Conservation (phyloP, 2,329 filamentous ascomycete genomes). For the Akanthomyces lecanii region DNA sequence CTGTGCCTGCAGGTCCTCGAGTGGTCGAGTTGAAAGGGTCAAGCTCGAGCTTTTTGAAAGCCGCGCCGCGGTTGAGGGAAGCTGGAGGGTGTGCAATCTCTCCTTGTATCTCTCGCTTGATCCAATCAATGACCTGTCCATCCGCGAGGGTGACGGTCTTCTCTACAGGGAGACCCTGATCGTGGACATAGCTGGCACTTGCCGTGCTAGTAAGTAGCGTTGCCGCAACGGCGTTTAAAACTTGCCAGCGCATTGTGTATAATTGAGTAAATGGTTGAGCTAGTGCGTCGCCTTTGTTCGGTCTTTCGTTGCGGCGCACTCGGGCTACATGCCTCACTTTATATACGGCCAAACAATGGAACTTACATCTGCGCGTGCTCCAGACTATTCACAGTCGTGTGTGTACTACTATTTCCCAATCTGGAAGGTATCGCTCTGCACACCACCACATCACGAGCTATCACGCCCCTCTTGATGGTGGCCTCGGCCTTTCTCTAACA, state of each 20-base stretch:
- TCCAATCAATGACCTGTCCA: slow-evolving; percentile 19
- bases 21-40: slow-evolving; percentile 10
- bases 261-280: neutral
- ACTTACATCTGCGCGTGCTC: too few species aligned
- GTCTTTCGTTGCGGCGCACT: neutral
- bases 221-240: slow-evolving; percentile 2
- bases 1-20: slow-evolving; percentile 16
- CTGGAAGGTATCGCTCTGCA: slow-evolving; percentile 8
- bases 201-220: slow-evolving; percentile 2
- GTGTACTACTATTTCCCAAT: neutral
- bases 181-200: slow-evolving; percentile 9
- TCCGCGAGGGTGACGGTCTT: slow-evolving; percentile 19
- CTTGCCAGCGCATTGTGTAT: slow-evolving; percentile 1
- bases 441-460: slow-evolving; percentile 5
- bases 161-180: slow-evolving; percentile 13
- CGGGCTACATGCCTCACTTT: neutral
- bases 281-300: neutral
- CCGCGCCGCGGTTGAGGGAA: neutral
- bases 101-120: slow-evolving; percentile 15
- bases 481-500: slow-evolving; percentile 12
- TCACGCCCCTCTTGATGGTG: neutral
- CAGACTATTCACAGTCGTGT: neutral
- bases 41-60: neutral
- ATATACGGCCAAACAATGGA: neutral
- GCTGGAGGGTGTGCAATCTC: slow-evolving; percentile 12